phyloP scores from a whole-genome alignment of 371 early-diverging fungal species.

The Syncephalastrum monosporum region DNA sequence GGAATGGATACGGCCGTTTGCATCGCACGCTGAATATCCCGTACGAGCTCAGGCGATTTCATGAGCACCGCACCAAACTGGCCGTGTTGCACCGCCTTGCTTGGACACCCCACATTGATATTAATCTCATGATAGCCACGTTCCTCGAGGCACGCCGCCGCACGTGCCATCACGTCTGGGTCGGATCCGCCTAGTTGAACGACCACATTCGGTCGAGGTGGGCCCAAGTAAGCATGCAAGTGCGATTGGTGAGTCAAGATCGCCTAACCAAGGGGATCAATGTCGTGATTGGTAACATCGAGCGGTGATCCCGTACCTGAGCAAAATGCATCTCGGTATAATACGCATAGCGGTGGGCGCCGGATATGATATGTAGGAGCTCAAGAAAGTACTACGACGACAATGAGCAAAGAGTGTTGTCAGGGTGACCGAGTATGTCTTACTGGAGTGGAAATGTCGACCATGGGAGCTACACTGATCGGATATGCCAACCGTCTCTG shows the following conservation, averaged over 20 bases:
- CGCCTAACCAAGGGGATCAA: conserved; percentile 17
- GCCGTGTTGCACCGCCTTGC: conserved; percentile 64
- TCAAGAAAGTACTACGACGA: conserved; percentile 58
- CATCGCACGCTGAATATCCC: conserved; percentile 63
- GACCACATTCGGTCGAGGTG: conserved; percentile 50
- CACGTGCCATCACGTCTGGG: conserved; percentile 50
- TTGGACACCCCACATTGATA: conserved; percentile 80
- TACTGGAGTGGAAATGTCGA: conserved; percentile 74
- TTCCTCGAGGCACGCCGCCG: conserved; percentile 48
- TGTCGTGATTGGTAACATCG: too few species aligned
- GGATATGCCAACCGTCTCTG: conserved; percentile 31
- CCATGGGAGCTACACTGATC: conserved; percentile 80
- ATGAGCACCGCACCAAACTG: conserved; percentile 77
- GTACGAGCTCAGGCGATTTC: conserved; percentile 64
- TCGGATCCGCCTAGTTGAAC: conserved; percentile 68
- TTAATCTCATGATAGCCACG: conserved; percentile 63
- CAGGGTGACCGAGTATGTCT: conserved; percentile 3
- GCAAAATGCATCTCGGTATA: conserved; percentile 81
- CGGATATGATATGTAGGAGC: conserved; percentile 67
- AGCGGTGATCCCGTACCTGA: conserved; percentile 17
- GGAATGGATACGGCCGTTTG: conserved; percentile 44
- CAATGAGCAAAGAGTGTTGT: neutral
- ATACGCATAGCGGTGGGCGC: conserved; percentile 53
- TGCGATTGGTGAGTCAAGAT: conserved; percentile 46
- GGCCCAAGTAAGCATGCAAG: conserved; percentile 53